Evolutionary conservation across 2,329 filamentous ascomycete species (phyloP).

Genomic region (Aspergillus glaucus): DNA sequence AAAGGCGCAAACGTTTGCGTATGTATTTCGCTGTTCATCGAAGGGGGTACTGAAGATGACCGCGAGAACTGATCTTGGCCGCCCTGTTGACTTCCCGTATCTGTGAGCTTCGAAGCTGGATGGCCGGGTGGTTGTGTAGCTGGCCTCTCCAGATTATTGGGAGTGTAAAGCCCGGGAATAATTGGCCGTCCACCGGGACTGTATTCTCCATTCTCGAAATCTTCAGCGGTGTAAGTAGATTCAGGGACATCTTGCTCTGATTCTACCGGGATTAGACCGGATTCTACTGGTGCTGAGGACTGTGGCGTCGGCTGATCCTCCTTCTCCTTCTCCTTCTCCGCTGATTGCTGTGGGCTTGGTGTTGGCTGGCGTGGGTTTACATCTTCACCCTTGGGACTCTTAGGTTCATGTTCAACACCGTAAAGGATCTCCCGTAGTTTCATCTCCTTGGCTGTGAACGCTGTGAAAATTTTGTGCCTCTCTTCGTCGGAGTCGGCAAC

Average conservation of each 20-base stretch:
- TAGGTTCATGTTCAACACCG: conserved; percentile 40
- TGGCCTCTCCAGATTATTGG: conserved; percentile 18
- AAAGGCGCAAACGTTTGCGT: conserved; percentile 23
- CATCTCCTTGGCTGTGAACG: conserved; percentile 44
- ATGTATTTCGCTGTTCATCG: conserved; percentile 13
- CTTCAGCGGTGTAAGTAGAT: conserved; percentile 8
- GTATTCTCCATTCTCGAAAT: conserved; percentile 35
- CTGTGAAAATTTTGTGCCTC: conserved; percentile 48
- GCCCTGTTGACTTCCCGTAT: conserved; percentile 1
- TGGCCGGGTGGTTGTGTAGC: conserved; percentile 18
- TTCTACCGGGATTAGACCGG: conserved; percentile 30
- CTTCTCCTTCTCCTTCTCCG: conserved; percentile 7
- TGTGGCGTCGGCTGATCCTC: conserved; percentile 3
- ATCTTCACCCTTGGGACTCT: conserved; percentile 10
- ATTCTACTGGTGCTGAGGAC: conserved; percentile 16
- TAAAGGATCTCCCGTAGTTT: conserved; percentile 44
- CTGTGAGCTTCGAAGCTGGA: conserved; percentile 1
- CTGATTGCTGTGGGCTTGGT: conserved; percentile 4
- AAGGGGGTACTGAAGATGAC: conserved; percentile 21
- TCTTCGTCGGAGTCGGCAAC: conserved; percentile 43
- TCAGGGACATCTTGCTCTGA: conserved; percentile 13
- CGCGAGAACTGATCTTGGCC: conserved; percentile 8
- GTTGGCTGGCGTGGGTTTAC: conserved; percentile 6
- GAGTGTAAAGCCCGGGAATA: conserved; percentile 22
- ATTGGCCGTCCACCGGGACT: conserved; percentile 51